Evolutionary conservation across 495 filamentous ascomycete species (phyloP), one percentile per base, ranked within the genome.

Genomic region (Penicillium salamii): DNA sequence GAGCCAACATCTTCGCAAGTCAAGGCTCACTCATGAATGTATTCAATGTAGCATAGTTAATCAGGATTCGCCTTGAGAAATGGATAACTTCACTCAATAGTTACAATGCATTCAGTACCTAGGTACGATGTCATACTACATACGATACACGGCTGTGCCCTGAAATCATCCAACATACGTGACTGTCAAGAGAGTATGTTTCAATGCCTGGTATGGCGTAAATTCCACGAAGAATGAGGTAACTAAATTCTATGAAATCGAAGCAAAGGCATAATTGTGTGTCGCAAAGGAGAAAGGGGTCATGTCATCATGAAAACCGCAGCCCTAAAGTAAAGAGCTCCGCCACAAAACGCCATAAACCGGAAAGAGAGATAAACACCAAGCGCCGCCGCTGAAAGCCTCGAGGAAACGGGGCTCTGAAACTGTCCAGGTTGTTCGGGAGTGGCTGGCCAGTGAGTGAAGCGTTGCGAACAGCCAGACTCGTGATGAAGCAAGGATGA

Each of bases 311-410:
- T 61, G 32, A 57, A 28, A 42, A 53, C n/a, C 21, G 54, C 38
- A 29, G 13, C 9, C 35, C 53, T n/a, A 28, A 42, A 53, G 17
- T 17, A 57, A 42, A 31, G n/a, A 50, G 17, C 13, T 40, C 49
- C 52, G 35, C 37, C 46, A 31, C 50, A 54, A 52, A 66, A 67
- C 56, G 55, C 61, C 61, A 28, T 33, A 54, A 56, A 41, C 41
- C 47, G 50, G 52, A 50, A 62, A 53, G 53, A 24, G 20, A 41
- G 51, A 70, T n/a, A 74, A 61, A 66, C 67, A 68, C 63, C 61
- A 46, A 65, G 68, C 70, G 68, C 68, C 67, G 49, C 53, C 53
- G 69, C 61, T 71, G 56, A 53, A 52, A 68, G 59, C 52, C 48
- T 53, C 26, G 23, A 48, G 37, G 31, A 26, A 54, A 54, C 41